Percentiles rank a stretch among this genome's conserved stretches.
Conservation (phyloP, 2,329 filamentous ascomycete genomes). For the Didymella pomorum region DNA sequence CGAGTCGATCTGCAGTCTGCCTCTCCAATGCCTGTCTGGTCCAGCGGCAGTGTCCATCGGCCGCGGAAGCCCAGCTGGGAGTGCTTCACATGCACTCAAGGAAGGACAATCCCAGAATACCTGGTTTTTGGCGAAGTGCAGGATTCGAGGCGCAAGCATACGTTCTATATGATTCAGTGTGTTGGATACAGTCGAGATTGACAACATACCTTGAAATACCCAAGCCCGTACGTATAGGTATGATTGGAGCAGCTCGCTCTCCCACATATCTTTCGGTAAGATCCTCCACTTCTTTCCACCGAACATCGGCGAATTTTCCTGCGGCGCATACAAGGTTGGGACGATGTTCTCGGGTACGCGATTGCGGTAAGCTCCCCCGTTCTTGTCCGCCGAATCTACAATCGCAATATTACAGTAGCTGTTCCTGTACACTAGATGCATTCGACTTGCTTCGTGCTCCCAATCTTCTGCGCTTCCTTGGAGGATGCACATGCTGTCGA, state of each 20-base stretch:
- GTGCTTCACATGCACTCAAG: too few relatives aligned
- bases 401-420: constrained; percentile 41
- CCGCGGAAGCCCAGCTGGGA: too few relatives aligned
- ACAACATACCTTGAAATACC: background rate
- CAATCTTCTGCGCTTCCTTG: constrained; percentile 32
- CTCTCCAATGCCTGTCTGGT: too few relatives aligned
- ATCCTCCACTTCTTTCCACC: background rate
- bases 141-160: background rate
- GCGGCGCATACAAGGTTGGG: background rate
- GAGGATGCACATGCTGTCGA: constrained; percentile 35
- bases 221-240: background rate
- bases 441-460: constrained; percentile 25
- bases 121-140: background rate
- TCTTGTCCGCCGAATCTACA: constrained; percentile 31
- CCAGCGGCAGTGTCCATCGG: too few relatives aligned
- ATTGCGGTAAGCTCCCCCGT: constrained; percentile 31
- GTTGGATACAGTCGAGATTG: background rate
- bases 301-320: background rate
- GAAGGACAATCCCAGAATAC: too few relatives aligned
- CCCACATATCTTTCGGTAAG: background rate
- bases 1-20: too few relatives aligned
- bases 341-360: constrained; percentile 25
- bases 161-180: background rate
- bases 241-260: background rate
- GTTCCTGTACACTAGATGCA: constrained; percentile 43